A percentile compares a stretch with the other conserved stretches of the same genome.
Evolutionary conservation across 2,329 filamentous ascomycete genomes (phyloP).

Genomic region (Mycosphaerella arachidis): DNA sequence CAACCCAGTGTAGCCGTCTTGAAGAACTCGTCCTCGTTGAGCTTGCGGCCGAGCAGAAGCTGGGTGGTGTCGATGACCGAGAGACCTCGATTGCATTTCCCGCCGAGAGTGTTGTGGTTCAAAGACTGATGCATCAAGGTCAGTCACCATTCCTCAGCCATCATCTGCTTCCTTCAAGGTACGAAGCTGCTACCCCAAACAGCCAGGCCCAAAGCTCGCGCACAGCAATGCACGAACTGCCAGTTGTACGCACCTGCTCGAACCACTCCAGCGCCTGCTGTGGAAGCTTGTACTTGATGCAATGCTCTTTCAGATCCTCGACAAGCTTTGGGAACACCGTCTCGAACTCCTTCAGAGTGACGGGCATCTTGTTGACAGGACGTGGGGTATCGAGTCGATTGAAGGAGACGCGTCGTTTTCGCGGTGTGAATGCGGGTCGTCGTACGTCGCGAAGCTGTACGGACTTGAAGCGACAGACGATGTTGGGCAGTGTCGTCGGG

Average conservation of each 20-base stretch:
- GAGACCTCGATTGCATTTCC: constrained; percentile 98
- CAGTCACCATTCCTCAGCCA: constrained; percentile 16
- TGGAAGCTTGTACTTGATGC: constrained; percentile 77
- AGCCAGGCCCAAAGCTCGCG: neutral
- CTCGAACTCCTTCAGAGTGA: constrained; percentile 83
- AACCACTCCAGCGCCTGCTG: constrained; percentile 80
- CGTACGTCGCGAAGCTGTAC: neutral
- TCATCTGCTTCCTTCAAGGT: neutral
- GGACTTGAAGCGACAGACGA: neutral
- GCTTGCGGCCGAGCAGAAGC: constrained; percentile 66
- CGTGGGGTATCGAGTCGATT: constrained; percentile 3
- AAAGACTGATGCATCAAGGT: constrained; percentile 52
- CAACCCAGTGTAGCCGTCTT: constrained; percentile 83
- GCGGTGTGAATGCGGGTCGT: neutral
- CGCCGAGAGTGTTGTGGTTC: constrained; percentile 80
- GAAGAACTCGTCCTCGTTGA: constrained; percentile 82
- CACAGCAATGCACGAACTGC: neutral
- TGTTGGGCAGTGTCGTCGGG: neutral
- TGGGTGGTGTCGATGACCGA: constrained; percentile 89
- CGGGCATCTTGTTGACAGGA: constrained; percentile 51
- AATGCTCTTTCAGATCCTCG: constrained; percentile 73
- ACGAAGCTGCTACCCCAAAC: neutral
- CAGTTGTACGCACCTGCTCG: constrained; percentile 57
- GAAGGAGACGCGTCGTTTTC: neutral
- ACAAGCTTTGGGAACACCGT: constrained; percentile 81